These are phyloP conservation scores for Cyphellophora attinorum DNA, from an alignment of 2,329 filamentous ascomycete genomes.

Conservation along the genomic window DNA sequence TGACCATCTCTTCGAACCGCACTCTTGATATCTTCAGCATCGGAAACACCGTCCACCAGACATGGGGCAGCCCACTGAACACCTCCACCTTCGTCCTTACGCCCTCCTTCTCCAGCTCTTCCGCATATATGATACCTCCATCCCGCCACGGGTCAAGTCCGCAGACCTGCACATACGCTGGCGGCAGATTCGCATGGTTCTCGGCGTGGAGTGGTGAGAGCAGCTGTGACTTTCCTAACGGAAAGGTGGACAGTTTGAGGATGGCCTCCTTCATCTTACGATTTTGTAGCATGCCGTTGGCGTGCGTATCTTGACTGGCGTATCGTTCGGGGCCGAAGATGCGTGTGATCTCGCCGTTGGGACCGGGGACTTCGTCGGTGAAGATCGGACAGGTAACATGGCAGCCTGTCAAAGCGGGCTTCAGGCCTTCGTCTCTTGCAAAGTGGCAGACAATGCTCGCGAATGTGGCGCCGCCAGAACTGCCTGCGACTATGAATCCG, in stretches of 20 bases:
- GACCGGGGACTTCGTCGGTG: background rate
- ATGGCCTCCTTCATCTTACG: background rate
- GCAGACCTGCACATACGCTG: constrained; percentile 14
- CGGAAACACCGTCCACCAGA: constrained; percentile 1
- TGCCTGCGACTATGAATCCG: constrained; percentile 43
- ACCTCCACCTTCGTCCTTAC: constrained; percentile 19
- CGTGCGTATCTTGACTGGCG: background rate
- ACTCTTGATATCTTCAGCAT: background rate
- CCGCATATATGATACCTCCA: constrained; percentile 16
- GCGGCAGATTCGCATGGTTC: background rate
- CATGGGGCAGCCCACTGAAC: constrained; percentile 24
- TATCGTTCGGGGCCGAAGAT: background rate
- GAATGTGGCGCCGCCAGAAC: constrained; percentile 33
- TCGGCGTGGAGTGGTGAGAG: background rate
- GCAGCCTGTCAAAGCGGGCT: constrained; percentile 35
- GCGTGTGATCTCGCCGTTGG: background rate
- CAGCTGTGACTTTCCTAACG: background rate
- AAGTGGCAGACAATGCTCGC: constrained; percentile 26
- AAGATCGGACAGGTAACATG: constrained; percentile 2
- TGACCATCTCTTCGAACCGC: background rate
- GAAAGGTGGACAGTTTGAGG: no score
- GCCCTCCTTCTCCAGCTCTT: constrained; percentile 11
- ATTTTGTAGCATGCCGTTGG: background rate
- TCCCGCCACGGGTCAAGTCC: constrained; percentile 19
- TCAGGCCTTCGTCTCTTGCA: constrained; percentile 24